phyloP scores from a whole-genome alignment of 2,329 filamentous ascomycete genomes.

The Botrytis aclada region DNA sequence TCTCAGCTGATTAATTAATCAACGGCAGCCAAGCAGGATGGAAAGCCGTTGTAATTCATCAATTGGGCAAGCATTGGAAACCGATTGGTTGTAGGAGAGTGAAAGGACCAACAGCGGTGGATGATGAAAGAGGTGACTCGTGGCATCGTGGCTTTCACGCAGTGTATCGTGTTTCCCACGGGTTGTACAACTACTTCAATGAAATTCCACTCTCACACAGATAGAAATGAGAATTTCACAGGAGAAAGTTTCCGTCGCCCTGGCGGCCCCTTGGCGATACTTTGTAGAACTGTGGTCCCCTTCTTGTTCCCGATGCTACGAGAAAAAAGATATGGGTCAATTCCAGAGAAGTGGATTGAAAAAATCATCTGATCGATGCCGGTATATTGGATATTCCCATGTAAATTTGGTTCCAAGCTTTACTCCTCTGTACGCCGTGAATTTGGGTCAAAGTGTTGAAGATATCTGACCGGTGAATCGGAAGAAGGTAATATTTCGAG shows the following conservation, averaged over 20 bases:
- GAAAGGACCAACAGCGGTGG: constrained; percentile 14
- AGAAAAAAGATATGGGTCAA: constrained; percentile 12
- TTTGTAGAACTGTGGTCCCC: constrained; percentile 9
- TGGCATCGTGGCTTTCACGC: constrained; percentile 20
- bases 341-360: constrained; percentile 8
- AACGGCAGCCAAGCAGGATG: constrained; percentile 16
- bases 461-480: not conserved
- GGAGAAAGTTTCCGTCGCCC: constrained; percentile 5
- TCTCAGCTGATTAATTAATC: constrained; percentile 16
- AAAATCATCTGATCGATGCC: constrained; percentile 8
- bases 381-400: not conserved
- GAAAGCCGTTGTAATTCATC: constrained; percentile 16
- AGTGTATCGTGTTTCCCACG: constrained; percentile 18
- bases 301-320: constrained; percentile 1
- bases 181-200: not conserved
- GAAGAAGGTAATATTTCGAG: not conserved
- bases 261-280: constrained; percentile 5
- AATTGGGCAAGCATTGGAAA: not conserved
- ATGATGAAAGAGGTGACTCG: constrained; percentile 3
- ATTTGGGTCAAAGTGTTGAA: not conserved
- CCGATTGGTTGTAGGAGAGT: constrained; percentile 3
- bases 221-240: not conserved
- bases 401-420: not conserved
- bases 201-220: constrained; percentile 9
- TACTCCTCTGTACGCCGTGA: not conserved